Conservation (phyloP, 2,329 filamentous ascomycete genomes). For the Fragosphaeria purpurea region DNA sequence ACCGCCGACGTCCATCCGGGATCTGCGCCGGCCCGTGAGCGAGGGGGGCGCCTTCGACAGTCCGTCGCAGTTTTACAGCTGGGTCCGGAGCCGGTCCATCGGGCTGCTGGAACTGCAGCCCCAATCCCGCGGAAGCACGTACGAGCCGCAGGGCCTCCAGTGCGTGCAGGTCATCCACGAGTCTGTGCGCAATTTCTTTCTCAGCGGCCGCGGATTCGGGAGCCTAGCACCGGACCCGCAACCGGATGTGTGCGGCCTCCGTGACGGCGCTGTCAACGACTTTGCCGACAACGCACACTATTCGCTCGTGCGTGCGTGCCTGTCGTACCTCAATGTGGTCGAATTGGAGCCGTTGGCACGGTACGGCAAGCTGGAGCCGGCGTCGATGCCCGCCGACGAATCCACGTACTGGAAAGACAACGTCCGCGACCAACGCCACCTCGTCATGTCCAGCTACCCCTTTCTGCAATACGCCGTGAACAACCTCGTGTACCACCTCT, state of each 20-base stretch:
- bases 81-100: constrained; percentile 22
- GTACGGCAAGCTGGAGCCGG: constrained; percentile 6
- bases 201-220: constrained; percentile 22
- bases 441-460: constrained; percentile 21
- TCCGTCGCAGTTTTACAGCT: constrained; percentile 20
- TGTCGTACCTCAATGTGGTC: constrained; percentile 23
- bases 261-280: constrained; percentile 8
- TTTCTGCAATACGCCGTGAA: constrained; percentile 23
- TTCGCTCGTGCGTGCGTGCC: constrained; percentile 20
- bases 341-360: constrained; percentile 21
- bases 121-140: constrained; percentile 8
- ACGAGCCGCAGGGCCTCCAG: constrained; percentile 20
- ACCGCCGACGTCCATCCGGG: constrained; percentile 16
- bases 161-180: constrained; percentile 21
- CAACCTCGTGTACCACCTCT: constrained; percentile 23
- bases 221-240: constrained; percentile 13
- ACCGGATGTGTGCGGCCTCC: background rate
- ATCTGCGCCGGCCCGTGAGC: constrained; percentile 9
- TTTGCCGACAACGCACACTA: constrained; percentile 21
- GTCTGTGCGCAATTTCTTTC: constrained; percentile 24
- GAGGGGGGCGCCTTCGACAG: constrained; percentile 18
- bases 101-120: constrained; percentile 22
- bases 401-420: constrained; percentile 11
- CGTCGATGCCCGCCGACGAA: constrained; percentile 4
- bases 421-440: constrained; percentile 17